Conservation (phyloP, 192 early-diverging fungal species). For the Coemansia sp. region DNA sequence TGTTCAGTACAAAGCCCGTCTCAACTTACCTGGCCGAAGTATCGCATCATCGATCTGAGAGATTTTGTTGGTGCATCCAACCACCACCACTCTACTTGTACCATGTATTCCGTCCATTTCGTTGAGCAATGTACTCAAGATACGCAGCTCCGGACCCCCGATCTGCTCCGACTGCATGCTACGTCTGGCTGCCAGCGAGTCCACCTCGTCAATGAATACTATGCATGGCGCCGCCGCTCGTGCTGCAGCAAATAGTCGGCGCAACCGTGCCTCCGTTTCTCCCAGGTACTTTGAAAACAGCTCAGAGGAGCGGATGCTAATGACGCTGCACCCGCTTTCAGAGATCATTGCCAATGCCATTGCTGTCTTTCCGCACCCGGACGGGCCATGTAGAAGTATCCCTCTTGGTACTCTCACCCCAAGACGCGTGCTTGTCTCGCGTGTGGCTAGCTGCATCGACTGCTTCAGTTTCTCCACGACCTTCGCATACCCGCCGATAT, state of each 20-base stretch:
- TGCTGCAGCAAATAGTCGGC: constrained; percentile 83
- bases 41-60: constrained; percentile 86
- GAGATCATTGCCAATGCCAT: constrained; percentile 78
- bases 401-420: constrained; percentile 78
- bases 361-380: constrained; percentile 91
- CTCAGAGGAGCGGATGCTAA: constrained; percentile 74
- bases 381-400: constrained; percentile 87
- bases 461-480: constrained; percentile 63
- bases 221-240: constrained; percentile 84
- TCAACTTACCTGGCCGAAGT: constrained; percentile 62
- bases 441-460: constrained; percentile 61
- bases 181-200: constrained; percentile 83
- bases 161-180: constrained; percentile 57
- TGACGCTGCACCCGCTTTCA: constrained; percentile 79
- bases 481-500: constrained; percentile 72
- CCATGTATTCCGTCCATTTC: constrained; percentile 98
- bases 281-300: constrained; percentile 97
- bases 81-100: constrained; percentile 77
- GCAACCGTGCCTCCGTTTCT: constrained; percentile 80
- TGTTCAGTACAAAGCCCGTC: not conserved
- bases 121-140: constrained; percentile 91
- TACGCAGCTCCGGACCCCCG: constrained; percentile 84
- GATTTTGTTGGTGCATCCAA: constrained; percentile 91
- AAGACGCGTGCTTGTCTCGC: constrained; percentile 54
- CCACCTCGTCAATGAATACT: constrained; percentile 94